Evolutionary conservation across 2,329 filamentous ascomycete genomes (phyloP).

Genomic region (Aspergillus intermedius): DNA sequence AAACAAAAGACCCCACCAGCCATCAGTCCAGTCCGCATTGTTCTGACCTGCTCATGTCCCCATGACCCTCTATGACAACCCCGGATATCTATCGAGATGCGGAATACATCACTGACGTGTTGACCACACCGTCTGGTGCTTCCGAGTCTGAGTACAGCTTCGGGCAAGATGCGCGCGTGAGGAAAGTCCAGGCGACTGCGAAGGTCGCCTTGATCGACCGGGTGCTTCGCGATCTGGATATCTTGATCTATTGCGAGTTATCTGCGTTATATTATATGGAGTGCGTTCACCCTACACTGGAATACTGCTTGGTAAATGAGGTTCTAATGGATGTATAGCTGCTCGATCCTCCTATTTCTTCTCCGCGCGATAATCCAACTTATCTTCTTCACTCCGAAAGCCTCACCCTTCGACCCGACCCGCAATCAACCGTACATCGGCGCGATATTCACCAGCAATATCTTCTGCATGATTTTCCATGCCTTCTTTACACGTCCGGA

Average conservation of each 20-base stretch:
- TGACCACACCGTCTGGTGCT: constrained; percentile 28
- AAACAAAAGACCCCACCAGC: no score
- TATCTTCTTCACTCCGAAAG: constrained; percentile 54
- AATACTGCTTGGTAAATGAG: background rate
- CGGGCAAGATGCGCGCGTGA: constrained; percentile 21
- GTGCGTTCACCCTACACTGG: constrained; percentile 35
- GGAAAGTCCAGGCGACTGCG: constrained; percentile 31
- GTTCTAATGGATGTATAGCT: constrained; percentile 33
- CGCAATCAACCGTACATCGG: constrained; percentile 49
- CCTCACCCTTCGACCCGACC: constrained; percentile 46
- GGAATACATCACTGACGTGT: constrained; percentile 42
- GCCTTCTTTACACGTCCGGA: constrained; percentile 47
- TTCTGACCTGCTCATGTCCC: constrained; percentile 22
- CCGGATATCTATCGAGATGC: constrained; percentile 41
- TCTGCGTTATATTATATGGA: constrained; percentile 59
- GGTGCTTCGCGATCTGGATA: constrained; percentile 52
- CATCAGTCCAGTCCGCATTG: background rate
- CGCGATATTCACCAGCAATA: constrained; percentile 49
- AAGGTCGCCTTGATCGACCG: constrained; percentile 48
- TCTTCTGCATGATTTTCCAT: constrained; percentile 52
- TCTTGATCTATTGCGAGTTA: constrained; percentile 56
- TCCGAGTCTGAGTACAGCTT: constrained; percentile 10
- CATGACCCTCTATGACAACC: constrained; percentile 44
- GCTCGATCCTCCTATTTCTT: constrained; percentile 52
- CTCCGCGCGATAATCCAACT: constrained; percentile 51